Evolutionary conservation across 176 grass and related monocot species (phyloP).

Genomic region (Bolboschoenus planiculmis): DNA sequence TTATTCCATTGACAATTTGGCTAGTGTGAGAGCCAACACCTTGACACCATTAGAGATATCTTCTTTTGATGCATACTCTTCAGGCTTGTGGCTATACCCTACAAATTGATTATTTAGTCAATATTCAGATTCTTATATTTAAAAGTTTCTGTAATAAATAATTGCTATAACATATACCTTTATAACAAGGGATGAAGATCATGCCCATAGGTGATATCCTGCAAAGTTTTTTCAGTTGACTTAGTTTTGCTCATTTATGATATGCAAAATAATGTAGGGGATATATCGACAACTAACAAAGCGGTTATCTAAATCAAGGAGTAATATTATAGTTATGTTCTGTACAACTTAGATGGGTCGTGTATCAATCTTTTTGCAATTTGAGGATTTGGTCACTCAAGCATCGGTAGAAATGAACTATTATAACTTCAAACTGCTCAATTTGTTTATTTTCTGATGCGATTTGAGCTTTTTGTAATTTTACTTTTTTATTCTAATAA

Average conservation of each 20-base stretch:
- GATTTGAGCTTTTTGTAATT: not conserved
- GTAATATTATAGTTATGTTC: not conserved
- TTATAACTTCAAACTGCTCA: not conserved
- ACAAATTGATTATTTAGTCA: conserved; percentile 20
- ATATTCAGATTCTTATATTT: not conserved
- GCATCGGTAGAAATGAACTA: not conserved
- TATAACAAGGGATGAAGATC: conserved; percentile 98
- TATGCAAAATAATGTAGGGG: not conserved
- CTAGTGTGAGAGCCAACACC: conserved; percentile 73
- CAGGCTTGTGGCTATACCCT: conserved; percentile 96
- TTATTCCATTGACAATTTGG: conserved; percentile 65
- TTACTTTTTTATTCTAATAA: not conserved
- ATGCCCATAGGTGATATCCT: conserved; percentile 95
- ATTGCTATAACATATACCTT: conserved; percentile 51
- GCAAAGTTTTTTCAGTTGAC: conserved; percentile 27
- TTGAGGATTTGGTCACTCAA: not conserved
- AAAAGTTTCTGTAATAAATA: not conserved
- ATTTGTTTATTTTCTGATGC: not conserved
- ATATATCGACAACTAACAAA: not conserved
- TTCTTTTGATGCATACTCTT: conserved; percentile 65
- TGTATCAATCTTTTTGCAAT: not conserved
- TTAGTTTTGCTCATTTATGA: not conserved
- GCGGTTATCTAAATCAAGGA: not conserved
- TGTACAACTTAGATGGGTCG: not conserved
- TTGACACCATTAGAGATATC: conserved; percentile 80